Evolutionary conservation across 2,329 filamentous ascomycete genomes (phyloP).

Genomic region (Calonectria hongkongensis): DNA sequence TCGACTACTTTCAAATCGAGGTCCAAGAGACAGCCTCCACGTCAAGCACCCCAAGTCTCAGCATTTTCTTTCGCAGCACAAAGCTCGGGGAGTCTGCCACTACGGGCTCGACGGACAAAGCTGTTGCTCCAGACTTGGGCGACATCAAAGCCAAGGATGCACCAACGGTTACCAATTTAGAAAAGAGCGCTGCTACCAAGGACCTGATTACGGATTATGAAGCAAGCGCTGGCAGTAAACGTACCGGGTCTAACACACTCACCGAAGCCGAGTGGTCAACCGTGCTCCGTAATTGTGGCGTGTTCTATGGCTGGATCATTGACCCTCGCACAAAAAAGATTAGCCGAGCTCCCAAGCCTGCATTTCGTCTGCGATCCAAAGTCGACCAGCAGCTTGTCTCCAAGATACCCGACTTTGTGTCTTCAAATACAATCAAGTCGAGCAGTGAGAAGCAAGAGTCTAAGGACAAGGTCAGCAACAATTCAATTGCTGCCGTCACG

Average conservation of each 20-base stretch:
- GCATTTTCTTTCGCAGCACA: neutral
- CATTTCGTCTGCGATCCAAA: neutral
- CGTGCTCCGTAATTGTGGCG: neutral
- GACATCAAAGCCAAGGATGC: too few relatives aligned
- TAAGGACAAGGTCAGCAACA: neutral
- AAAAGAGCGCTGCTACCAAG: too few relatives aligned
- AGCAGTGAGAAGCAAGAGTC: too few relatives aligned
- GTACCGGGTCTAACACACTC: neutral
- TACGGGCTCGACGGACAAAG: too few relatives aligned
- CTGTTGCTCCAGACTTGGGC: too few relatives aligned
- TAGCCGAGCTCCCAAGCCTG: slow-evolving; percentile 1
- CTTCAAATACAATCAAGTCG: neutral
- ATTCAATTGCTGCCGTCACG: neutral
- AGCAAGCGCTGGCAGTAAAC: neutral
- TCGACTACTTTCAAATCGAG: neutral
- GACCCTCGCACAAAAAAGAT: neutral
- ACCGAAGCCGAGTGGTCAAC: neutral
- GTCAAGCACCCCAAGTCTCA: neutral
- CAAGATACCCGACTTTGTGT: neutral
- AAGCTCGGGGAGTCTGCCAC: too few relatives aligned
- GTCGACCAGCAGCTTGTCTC: neutral
- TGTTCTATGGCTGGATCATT: neutral
- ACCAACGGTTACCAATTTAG: too few relatives aligned
- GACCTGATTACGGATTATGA: neutral
- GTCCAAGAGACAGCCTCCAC: neutral